phyloP scores from a whole-genome alignment of 108 stramenopile species.

The Chaetoceros muelleri region DNA sequence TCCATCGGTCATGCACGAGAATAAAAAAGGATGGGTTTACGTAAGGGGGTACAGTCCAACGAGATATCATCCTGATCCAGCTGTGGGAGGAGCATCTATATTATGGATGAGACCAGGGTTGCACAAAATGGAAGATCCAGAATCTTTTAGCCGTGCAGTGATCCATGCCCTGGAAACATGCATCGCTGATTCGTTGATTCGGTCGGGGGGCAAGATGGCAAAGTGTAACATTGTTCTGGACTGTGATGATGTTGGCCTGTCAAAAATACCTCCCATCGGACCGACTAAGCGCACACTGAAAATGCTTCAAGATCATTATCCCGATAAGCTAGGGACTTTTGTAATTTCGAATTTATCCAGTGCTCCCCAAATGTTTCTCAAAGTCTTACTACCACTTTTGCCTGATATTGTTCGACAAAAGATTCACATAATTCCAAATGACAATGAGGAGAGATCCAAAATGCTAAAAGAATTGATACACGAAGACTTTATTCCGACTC shows the following conservation, averaged over 20 bases:
- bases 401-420: conserved; percentile 60
- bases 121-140: conserved; percentile 15
- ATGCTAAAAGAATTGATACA: conserved; percentile 45
- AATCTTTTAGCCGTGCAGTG: conserved; percentile 28
- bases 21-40: conserved; percentile 46
- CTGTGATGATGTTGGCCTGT: conserved; percentile 25
- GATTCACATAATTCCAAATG: conserved; percentile 49
- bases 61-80: conserved; percentile 4
- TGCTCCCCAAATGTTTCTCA: conserved; percentile 42
- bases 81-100: conserved; percentile 12
- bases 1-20: conserved; percentile 33
- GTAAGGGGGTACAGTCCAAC: conserved; percentile 36
- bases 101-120: conserved; percentile 50
- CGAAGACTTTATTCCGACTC: conserved; percentile 39
- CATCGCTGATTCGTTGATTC: conserved; percentile 29
- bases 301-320: conserved; percentile 71
- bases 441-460: conserved; percentile 15
- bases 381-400: conserved; percentile 46
- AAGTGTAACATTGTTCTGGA: conserved; percentile 64
- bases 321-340: conserved; percentile 53
- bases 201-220: conserved; percentile 44
- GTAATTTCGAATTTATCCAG: conserved; percentile 41
- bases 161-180: conserved; percentile 45
- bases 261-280: conserved; percentile 29
- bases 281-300: conserved; percentile 32